These are phyloP conservation scores for Naumovozyma dairenensis DNA, from an alignment of 805 yeast genomes.

Conservation along the genomic window DNA sequence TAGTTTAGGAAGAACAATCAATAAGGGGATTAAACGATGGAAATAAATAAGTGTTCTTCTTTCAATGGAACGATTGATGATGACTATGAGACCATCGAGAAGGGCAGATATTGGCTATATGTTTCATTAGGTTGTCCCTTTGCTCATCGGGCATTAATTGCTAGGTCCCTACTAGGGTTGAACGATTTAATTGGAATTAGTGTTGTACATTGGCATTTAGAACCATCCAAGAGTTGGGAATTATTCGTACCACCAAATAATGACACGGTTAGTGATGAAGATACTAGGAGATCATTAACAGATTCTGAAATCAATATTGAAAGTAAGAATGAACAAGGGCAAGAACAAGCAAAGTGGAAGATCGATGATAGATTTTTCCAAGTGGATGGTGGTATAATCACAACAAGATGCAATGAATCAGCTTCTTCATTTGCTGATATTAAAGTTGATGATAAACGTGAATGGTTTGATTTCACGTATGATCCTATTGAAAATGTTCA, in stretches of 20 bases:
- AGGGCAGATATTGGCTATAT: slow-evolving; percentile 73
- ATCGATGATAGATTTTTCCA: too few species aligned
- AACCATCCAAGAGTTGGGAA: slow-evolving; percentile 81
- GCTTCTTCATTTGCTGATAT: slow-evolving; percentile 10
- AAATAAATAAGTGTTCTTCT: too few species aligned
- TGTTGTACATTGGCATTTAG: slow-evolving; percentile 87
- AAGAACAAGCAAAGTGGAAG: too few species aligned
- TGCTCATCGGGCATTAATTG: slow-evolving; percentile 76
- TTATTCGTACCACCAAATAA: slow-evolving; percentile 32
- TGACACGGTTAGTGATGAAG: slow-evolving; percentile 6
- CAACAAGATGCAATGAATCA: slow-evolving; percentile 10
- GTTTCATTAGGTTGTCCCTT: slow-evolving; percentile 93
- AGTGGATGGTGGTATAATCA: slow-evolving; percentile 18
- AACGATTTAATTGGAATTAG: slow-evolving; percentile 50
- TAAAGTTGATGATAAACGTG: slow-evolving; percentile 13
- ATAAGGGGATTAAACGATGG: too few species aligned
- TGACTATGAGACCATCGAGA: slow-evolving; percentile 62
- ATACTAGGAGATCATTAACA: slow-evolving; percentile 6
- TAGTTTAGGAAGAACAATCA: too few species aligned
- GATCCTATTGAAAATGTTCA: slow-evolving; percentile 52
- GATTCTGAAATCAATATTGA: too few species aligned
- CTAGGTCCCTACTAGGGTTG: slow-evolving; percentile 65
- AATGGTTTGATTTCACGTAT: slow-evolving; percentile 33
- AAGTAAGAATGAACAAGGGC: too few species aligned
- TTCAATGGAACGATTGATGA: slow-evolving; percentile 59